A percentile compares a stretch with the other conserved stretches of the same genome.
phyloP scores from a whole-genome alignment of 208 protist genomes.

The Tritrichomonas foetus region DNA sequence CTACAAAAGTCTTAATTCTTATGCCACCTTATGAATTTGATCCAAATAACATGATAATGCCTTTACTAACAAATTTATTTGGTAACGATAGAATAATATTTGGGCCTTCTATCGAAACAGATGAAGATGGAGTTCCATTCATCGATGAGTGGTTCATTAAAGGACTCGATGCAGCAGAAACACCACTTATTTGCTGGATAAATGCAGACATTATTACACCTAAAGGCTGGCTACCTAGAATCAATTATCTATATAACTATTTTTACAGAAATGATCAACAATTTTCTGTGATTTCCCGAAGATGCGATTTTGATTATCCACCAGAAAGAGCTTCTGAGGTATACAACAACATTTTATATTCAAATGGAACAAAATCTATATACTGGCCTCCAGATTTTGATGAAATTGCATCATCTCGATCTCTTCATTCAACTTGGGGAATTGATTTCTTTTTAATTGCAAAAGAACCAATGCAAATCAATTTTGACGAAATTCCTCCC shows the following conservation, averaged over 20 bases:
- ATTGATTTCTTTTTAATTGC: slow-evolving; percentile 9
- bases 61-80: background rate
- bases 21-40: background rate
- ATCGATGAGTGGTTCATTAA: slow-evolving; percentile 31
- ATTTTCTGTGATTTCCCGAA: background rate
- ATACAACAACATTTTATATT: too few species aligned
- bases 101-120: background rate
- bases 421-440: background rate
- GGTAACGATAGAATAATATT: slow-evolving; percentile 1
- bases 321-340: background rate
- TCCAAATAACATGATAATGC: background rate
- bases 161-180: background rate
- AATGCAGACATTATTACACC: slow-evolving; percentile 3
- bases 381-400: background rate
- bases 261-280: background rate
- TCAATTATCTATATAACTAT: background rate
- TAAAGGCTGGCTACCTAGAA: background rate
- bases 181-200: background rate
- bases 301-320: background rate
- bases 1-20: background rate
- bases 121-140: slow-evolving; percentile 1
- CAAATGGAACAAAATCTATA: too few species aligned
- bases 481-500: slow-evolving; percentile 27
- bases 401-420: background rate
- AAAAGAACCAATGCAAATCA: slow-evolving; percentile 20